These are phyloP conservation scores for Conoideocrella luteorostrata DNA, from an alignment of 2,329 filamentous ascomycete species.

Conservation along the genomic window DNA sequence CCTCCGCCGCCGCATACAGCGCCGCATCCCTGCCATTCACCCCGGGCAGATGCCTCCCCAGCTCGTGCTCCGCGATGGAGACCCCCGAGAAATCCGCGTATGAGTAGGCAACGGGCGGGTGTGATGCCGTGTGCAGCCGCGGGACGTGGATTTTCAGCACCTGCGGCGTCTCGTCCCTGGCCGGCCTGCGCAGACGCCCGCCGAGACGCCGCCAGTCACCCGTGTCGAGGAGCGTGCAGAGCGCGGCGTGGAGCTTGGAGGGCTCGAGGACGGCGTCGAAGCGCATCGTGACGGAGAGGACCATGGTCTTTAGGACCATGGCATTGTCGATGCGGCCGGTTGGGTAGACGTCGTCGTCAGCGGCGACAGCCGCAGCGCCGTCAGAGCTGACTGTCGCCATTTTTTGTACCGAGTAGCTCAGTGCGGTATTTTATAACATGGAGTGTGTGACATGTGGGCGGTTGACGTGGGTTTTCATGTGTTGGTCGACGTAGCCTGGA, in stretches of 20 bases:
- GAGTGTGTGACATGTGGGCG: too few relatives aligned
- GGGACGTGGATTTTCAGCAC: conserved; percentile 29
- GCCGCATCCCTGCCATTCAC: conserved; percentile 14
- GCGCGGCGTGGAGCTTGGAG: conserved; percentile 26
- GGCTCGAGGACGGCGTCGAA: conserved; percentile 42
- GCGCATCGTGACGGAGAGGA: conserved; percentile 28
- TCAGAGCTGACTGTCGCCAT: too few relatives aligned
- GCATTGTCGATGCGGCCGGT: too few relatives aligned
- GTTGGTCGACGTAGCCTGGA: too few relatives aligned
- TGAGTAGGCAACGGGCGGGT: conserved; percentile 34
- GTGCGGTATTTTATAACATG: too few relatives aligned
- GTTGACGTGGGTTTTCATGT: too few relatives aligned
- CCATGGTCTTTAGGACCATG: conserved; percentile 16
- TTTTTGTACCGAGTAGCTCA: too few relatives aligned
- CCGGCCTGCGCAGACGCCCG: conserved; percentile 28
- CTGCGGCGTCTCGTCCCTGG: conserved; percentile 12
- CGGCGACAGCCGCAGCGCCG: too few relatives aligned
- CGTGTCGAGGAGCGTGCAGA: conserved; percentile 32
- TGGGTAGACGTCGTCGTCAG: conserved; percentile 24
- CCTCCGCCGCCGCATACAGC: conserved; percentile 11
- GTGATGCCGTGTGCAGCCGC: conserved; percentile 18
- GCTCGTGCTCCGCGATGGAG: conserved; percentile 33
- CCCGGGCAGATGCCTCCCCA: conserved; percentile 30
- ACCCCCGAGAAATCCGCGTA: conserved; percentile 28
- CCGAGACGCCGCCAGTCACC: conserved; percentile 41